Evolutionary conservation across 2,329 filamentous ascomycete genomes (phyloP), one percentile per base, ranked within the genome.

Genomic region (Aureobasidium lini): DNA sequence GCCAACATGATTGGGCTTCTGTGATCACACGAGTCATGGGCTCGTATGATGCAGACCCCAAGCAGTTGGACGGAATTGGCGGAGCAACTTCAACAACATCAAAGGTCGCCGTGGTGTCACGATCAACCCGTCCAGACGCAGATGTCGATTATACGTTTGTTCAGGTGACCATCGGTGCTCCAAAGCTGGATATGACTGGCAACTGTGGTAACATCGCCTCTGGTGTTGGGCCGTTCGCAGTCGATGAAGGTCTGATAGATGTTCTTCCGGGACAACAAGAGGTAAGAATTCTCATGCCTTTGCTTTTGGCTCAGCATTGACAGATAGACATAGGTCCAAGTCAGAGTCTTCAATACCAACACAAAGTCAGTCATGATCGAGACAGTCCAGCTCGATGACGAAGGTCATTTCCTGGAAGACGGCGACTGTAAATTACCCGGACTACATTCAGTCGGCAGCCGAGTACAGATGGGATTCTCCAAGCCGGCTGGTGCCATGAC

Each of bases 21-120:
- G 68, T 72, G 29, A 61, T 73, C 3, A 62, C 71, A n/a, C 66
- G 67, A 4, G 67, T 67, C 0, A 70, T 72, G 68, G 71, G 71
- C 2, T 72, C 69, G 1, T 59, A 64, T 11, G 63, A 69, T 43
- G 63, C 62, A 9, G 68, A 66, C 37, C 61, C 62, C 0, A 62
- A 60, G 34, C 65, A 67, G 44, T 37, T 67, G 46, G 63, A 66
- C n/a, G 65, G 65, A 6, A 63, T 67, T 29, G 65, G 62, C 10
- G 65, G 64, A 23, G 65, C 64, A 28, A 66, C 64, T 9, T 63
- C 61, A 23, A 67, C 64, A 8, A 66, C 65, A 29, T 66, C 65
- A 3, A 66, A 66, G 53, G 62, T 66, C 15, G 65, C 65, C 6
- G 61, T 66, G 2, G 57, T 66, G 9, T 56, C 62, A 16, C 60